Conservation (phyloP, 2,329 filamentous ascomycete genomes). For the Didymella segeticola region DNA sequence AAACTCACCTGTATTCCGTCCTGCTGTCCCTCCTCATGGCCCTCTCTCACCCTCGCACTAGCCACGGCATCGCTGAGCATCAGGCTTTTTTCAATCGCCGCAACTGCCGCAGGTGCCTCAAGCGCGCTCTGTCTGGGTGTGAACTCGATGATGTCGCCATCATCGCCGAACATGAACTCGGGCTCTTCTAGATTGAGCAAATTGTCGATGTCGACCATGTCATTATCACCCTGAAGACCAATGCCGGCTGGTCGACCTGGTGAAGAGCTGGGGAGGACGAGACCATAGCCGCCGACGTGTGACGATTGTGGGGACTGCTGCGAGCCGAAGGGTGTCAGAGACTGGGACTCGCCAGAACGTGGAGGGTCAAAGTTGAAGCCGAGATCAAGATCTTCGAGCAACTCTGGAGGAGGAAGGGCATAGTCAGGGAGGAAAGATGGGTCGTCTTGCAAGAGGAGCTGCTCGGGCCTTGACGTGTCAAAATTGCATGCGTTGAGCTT, state of each 20-base stretch:
- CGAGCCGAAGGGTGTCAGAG: conserved; percentile 43
- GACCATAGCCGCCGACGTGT: conserved; percentile 28
- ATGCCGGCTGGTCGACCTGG: conserved; percentile 51
- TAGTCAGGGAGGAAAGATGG: conserved; percentile 77
- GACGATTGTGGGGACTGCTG: conserved; percentile 35
- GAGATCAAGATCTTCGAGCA: conserved; percentile 56
- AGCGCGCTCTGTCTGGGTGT: conserved; percentile 14
- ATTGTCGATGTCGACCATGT: conserved; percentile 49
- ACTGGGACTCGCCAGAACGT: conserved; percentile 46
- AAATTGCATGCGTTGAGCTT: neutral
- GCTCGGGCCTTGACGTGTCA: conserved; percentile 65
- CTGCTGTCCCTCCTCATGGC: conserved; percentile 51
- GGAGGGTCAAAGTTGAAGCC: conserved; percentile 44
- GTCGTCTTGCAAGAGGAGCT: conserved; percentile 82
- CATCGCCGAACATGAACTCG: conserved; percentile 67
- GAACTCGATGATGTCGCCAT: conserved; percentile 65
- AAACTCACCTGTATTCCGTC: conserved; percentile 48
- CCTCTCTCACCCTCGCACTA: conserved; percentile 50
- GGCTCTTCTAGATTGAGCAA: conserved; percentile 54
- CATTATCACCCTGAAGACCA: conserved; percentile 51
- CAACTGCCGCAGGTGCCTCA: conserved; percentile 24
- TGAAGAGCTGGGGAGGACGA: conserved; percentile 59
- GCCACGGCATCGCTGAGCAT: conserved; percentile 44
- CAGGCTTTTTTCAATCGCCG: conserved; percentile 7
- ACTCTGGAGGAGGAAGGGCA: conserved; percentile 65